Evolutionary conservation across 2,329 filamentous ascomycete species (phyloP), one percentile per base, ranked within the genome.

Genomic region (Stylonectria norvegica): DNA sequence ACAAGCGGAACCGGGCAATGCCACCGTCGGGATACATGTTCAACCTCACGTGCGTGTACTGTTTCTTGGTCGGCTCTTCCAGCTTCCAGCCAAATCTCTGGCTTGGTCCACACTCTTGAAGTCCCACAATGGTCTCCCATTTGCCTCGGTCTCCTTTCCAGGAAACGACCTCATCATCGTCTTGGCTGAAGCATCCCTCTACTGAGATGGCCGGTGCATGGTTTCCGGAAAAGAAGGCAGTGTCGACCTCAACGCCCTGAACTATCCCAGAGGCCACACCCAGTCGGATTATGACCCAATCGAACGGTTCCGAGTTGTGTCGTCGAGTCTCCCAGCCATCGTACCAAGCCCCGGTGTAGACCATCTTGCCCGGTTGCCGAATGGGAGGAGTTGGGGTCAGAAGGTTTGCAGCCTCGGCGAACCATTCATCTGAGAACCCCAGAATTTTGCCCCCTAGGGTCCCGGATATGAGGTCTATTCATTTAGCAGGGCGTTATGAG

Each of bases 21-120:
- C 87, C 87, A 34, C 87, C 87, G 58, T 93, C 87, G 1, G 87
- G 85, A 59, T 88, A 90, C 87, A 90, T 90, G 61, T 87, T 85
- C 40, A 93, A 70, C 22, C 86, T 72, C 28, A 90, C 84, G 61
- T 93, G 86, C 0, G 86, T 90, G 65, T 86, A 90, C 38, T 81
- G 76, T 63, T 85, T 85, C 22, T 68, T 65, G 0, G 78, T 81
- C 15, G 75, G 73, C 14, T 59, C 58, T 12, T 72, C 66, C 12
- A 91, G 70, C 57, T 78, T 75, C 87, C 86, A 93, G 4, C 72
- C 84, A 56, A 89, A 86, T 44, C 86, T 69, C 62, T 83, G 81
- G 36, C 74, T 83, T 1, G 87, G 85, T 0, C 86, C 86, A 60
- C 86, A 89, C 56, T 86, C 81, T 56, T 85, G 77, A 45, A 78